These are phyloP conservation scores for Lippia alba DNA, from an alignment of 305 asterid genomes.

Conservation along the genomic window DNA sequence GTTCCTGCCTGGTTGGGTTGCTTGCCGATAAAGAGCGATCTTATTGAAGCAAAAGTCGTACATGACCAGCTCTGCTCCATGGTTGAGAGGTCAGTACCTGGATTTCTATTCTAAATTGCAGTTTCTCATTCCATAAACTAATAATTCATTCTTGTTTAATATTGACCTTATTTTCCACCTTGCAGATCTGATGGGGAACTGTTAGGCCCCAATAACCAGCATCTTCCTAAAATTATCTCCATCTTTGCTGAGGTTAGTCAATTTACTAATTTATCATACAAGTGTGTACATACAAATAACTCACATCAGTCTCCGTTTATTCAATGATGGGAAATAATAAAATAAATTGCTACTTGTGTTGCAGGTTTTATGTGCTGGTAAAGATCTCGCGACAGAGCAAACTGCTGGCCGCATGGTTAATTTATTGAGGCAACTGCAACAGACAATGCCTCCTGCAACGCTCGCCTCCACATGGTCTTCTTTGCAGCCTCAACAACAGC, in stretches of 20 bases:
- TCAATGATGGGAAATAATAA: background rate
- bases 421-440: slow-evolving; percentile 68
- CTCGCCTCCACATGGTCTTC: slow-evolving; percentile 69
- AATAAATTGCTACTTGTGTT: slow-evolving; percentile 1
- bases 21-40: slow-evolving; percentile 89
- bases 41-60: slow-evolving; percentile 91
- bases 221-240: slow-evolving; percentile 81
- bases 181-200: slow-evolving; percentile 80
- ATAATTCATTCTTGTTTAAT: background rate
- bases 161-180: slow-evolving; percentile 30
- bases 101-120: slow-evolving; percentile 5
- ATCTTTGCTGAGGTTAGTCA: slow-evolving; percentile 87
- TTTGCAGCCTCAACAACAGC: slow-evolving; percentile 75
- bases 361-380: slow-evolving; percentile 71
- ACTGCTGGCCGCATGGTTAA: slow-evolving; percentile 67
- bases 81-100: slow-evolving; percentile 66
- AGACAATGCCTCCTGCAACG: slow-evolving; percentile 60
- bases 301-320: background rate
- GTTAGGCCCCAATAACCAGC: slow-evolving; percentile 83
- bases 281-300: background rate
- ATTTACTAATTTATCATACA: background rate
- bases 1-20: slow-evolving; percentile 96
- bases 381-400: slow-evolving; percentile 74
- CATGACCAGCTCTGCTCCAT: slow-evolving; percentile 92
- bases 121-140: background rate